A percentile compares a stretch with the other conserved stretches of the same genome.
Conservation (phyloP, 257 asterid species). For the Solanum bulbocastanum region DNA sequence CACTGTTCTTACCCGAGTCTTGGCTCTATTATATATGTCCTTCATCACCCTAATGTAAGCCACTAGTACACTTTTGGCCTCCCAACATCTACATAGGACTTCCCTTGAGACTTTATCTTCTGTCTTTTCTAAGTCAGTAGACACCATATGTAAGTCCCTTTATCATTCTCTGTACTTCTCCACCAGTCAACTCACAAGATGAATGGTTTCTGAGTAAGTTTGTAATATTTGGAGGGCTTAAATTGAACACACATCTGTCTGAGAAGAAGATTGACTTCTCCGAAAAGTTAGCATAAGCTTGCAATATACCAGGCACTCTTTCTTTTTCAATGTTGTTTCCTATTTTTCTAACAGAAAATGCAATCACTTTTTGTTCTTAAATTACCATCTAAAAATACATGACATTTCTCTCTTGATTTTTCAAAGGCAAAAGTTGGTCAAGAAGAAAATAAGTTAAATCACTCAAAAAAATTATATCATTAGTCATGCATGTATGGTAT, state of each 20-base stretch:
- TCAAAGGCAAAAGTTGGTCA: neutral
- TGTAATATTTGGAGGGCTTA: neutral
- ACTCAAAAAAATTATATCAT: neutral
- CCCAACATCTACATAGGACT: neutral
- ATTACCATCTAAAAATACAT: neutral
- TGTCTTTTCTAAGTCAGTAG: neutral
- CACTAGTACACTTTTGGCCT: neutral
- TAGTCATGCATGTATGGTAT: neutral
- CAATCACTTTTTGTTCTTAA: neutral
- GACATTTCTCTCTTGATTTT: neutral
- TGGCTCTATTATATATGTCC: neutral
- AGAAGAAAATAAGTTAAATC: neutral
- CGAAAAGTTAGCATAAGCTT: neutral
- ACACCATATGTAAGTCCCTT: neutral
- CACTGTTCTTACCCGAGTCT: neutral
- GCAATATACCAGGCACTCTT: neutral
- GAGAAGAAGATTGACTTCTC: neutral
- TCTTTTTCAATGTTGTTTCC: neutral
- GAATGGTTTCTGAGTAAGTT: neutral
- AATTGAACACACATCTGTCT: neutral
- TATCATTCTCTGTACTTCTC: neutral
- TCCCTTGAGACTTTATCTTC: rapidly evolving
- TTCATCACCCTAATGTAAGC: neutral
- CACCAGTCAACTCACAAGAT: neutral
- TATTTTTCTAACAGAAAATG: neutral